Evolutionary conservation across 2,329 filamentous ascomycete genomes (phyloP).

Genomic region (Delphinella strobiligena): DNA sequence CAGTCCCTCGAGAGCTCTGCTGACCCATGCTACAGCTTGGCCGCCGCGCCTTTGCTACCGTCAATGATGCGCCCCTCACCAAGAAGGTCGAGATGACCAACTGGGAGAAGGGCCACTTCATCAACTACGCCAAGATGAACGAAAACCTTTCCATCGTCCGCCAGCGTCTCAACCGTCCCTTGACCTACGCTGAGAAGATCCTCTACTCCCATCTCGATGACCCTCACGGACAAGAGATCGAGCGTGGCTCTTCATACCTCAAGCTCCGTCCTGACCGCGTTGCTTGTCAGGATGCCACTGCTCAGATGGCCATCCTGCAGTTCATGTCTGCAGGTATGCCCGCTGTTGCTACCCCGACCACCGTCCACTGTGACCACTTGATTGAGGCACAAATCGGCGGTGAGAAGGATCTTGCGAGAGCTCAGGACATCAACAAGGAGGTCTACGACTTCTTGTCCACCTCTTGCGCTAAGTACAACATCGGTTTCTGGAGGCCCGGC

Average conservation of each 20-base stretch:
- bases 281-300: constrained; percentile 97
- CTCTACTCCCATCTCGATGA: constrained; percentile 93
- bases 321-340: constrained; percentile 99
- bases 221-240: constrained; percentile 88
- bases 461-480: constrained; percentile 98
- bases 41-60: constrained; percentile 63
- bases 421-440: constrained; percentile 93
- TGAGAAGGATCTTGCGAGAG: constrained; percentile 82
- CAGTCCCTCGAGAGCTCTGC: background rate
- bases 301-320: constrained; percentile 98
- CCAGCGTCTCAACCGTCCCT: constrained; percentile 75
- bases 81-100: constrained; percentile 98
- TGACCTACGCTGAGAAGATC: constrained; percentile 91
- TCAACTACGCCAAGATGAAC: constrained; percentile 99
- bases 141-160: constrained; percentile 93
- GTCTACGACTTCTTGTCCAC: constrained; percentile 95
- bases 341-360: constrained; percentile 83
- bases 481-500: constrained; percentile 98
- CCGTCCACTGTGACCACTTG: constrained; percentile 97
- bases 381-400: constrained; percentile 95
- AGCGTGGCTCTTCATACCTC: constrained; percentile 90
- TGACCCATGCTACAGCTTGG: constrained; percentile 30
- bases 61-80: constrained; percentile 74
- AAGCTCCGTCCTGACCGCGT: constrained; percentile 95
- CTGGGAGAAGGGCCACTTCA: constrained; percentile 90